These are phyloP conservation scores for Cyanophora paradoxa DNA, from an alignment of 78 protist genomes.

Conservation along the genomic window DNA sequence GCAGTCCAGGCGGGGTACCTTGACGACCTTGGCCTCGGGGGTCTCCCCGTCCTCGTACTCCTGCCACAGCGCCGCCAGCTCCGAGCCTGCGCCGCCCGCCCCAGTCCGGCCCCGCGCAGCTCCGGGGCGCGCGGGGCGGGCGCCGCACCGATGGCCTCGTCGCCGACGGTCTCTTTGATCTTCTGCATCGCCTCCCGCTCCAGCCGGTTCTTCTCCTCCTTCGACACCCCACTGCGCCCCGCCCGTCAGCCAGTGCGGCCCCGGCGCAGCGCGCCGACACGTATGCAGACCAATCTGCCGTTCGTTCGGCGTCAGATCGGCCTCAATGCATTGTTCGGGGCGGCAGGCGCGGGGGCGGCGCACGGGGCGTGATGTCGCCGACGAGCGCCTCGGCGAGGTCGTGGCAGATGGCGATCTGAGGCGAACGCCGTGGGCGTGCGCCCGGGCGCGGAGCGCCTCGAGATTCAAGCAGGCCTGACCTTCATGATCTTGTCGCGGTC, in stretches of 20 bases:
- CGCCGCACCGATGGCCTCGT: too few relatives aligned
- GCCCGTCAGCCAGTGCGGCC: too few relatives aligned
- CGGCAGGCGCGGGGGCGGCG: too few relatives aligned
- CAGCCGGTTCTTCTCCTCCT: not conserved
- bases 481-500: not conserved
- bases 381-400: conserved; percentile 13
- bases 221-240: not conserved
- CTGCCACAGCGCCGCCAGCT: not conserved
- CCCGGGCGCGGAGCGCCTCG: not conserved
- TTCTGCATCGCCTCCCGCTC: not conserved
- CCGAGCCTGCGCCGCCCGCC: too few relatives aligned
- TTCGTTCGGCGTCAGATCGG: too few relatives aligned
- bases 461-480: not conserved
- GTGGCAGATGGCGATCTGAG: not conserved
- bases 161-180: not conserved
- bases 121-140: too few relatives aligned
- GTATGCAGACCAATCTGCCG: too few relatives aligned
- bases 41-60: conserved; percentile 15
- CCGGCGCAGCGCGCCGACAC: too few relatives aligned
- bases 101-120: too few relatives aligned
- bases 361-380: conserved; percentile 21
- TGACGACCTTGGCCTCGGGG: not conserved
- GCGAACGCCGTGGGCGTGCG: not conserved
- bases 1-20: not conserved
- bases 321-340: too few relatives aligned